Conservation (phyloP, 768 basidiomycete species). For the Clavulina sp. region DNA sequence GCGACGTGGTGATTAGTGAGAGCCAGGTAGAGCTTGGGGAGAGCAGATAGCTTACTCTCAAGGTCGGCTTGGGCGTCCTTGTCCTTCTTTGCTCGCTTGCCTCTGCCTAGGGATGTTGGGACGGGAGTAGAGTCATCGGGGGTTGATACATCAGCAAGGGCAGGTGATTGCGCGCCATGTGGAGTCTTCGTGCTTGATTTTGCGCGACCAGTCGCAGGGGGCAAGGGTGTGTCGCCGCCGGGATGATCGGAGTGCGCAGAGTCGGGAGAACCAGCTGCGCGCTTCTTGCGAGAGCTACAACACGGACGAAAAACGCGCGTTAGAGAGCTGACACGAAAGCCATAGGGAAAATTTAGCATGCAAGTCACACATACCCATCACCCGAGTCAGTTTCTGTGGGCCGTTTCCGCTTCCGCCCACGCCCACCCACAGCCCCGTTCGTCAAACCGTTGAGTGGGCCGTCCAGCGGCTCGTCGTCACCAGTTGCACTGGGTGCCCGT, state of each 20-base stretch:
- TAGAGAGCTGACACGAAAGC: not conserved
- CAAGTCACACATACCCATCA: constrained; percentile 3
- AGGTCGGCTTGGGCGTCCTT: too few relatives aligned
- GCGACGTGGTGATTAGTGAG: too few relatives aligned
- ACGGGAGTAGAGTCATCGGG: too few relatives aligned
- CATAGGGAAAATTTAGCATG: not conserved
- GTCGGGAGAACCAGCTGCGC: constrained; percentile 8
- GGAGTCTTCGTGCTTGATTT: too few relatives aligned
- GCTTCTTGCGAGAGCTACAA: constrained; percentile 5
- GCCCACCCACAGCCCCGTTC: constrained; percentile 29
- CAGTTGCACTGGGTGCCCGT: constrained; percentile 14
- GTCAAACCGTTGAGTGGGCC: too few relatives aligned
- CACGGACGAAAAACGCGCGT: not conserved
- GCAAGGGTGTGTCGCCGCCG: not conserved
- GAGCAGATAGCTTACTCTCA: too few relatives aligned
- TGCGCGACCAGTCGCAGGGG: too few relatives aligned
- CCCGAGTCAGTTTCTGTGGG: constrained; percentile 11
- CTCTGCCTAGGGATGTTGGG: too few relatives aligned
- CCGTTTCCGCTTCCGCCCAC: constrained; percentile 55
- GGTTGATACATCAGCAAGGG: too few relatives aligned
- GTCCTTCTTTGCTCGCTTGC: too few relatives aligned
- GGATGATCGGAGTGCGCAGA: constrained; percentile 2
- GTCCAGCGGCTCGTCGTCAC: constrained; percentile 25
- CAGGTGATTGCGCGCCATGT: too few relatives aligned
- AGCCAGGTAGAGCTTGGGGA: too few relatives aligned